A percentile compares a stretch with the other conserved stretches of the same genome.
phyloP scores from a whole-genome alignment of 192 early-diverging fungal genomes.

The Podila verticillata region DNA sequence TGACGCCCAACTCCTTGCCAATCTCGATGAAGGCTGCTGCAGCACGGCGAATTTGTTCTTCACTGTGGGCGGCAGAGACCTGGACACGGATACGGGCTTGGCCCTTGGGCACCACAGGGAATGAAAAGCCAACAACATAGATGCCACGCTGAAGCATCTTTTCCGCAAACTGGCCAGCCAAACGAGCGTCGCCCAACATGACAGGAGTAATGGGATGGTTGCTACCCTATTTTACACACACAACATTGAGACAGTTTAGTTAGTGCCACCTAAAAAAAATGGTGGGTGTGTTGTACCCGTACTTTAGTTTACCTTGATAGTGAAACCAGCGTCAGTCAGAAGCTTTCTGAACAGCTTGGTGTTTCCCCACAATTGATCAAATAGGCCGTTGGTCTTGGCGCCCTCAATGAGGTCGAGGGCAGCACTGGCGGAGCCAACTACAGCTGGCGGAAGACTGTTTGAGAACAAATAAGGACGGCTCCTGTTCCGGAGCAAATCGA shows the following conservation, averaged over 20 bases:
- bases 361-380: conserved; percentile 66
- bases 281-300: too few species aligned
- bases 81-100: conserved; percentile 97
- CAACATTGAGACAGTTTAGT: neutral
- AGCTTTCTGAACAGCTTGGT: conserved; percentile 68
- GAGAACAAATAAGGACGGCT: conserved; percentile 98
- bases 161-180: conserved; percentile 74
- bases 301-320: conserved; percentile 54
- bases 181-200: conserved; percentile 94
- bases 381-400: conserved; percentile 57
- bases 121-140: conserved; percentile 97
- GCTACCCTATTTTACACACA: conserved; percentile 28
- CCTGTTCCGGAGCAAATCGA: conserved; percentile 93
- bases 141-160: conserved; percentile 91
- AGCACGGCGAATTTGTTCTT: conserved; percentile 79
- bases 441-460: conserved; percentile 93
- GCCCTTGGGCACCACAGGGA: conserved; percentile 91
- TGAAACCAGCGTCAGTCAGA: conserved; percentile 69
- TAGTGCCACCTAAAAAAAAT: neutral
- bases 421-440: conserved; percentile 84
- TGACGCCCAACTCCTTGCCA: conserved; percentile 47
- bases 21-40: conserved; percentile 74
- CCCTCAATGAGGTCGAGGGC: conserved; percentile 59
- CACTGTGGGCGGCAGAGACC: conserved; percentile 90
- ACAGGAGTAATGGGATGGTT: conserved; percentile 86